Percentiles rank a stretch among this genome's conserved stretches.
These are phyloP conservation scores for Ettlia oleoabundans DNA, from an alignment of 139 green algal species.

Conservation along the genomic window DNA sequence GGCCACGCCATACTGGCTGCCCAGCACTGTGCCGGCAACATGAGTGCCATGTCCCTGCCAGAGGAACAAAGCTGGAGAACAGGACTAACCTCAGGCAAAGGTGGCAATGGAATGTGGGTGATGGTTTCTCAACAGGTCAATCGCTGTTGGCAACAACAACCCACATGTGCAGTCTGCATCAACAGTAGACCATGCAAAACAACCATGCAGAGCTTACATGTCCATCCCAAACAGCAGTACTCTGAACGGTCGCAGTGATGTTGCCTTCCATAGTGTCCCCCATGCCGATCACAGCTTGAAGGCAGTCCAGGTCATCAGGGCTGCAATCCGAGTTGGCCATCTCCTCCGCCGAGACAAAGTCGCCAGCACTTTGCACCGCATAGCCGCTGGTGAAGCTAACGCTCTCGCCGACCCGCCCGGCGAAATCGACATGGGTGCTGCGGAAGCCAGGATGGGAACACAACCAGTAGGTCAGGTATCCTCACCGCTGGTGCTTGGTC, in stretches of 20 bases:
- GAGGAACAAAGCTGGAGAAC: not conserved
- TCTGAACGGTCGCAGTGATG: not conserved
- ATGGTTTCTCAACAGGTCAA: not conserved
- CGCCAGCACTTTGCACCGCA: not conserved
- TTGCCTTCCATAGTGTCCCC: too few relatives aligned
- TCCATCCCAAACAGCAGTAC: not conserved
- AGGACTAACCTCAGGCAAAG: not conserved
- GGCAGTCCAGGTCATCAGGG: slow-evolving; percentile 7
- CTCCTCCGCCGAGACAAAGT: not conserved
- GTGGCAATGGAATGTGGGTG: not conserved
- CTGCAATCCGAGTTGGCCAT: not conserved
- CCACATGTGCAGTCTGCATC: not conserved
- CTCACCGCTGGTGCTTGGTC: too few relatives aligned
- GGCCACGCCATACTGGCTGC: slow-evolving; percentile 69
- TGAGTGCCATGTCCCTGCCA: slow-evolving; percentile 73
- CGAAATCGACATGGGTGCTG: slow-evolving; percentile 59
- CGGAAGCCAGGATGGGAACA: too few relatives aligned
- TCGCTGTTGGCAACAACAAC: not conserved
- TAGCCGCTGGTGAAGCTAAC: slow-evolving; percentile 36
- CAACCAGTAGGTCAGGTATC: too few relatives aligned
- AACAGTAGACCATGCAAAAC: not conserved
- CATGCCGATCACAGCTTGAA: not conserved
- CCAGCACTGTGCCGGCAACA: slow-evolving; percentile 59
- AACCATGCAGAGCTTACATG: not conserved
- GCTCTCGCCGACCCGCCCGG: slow-evolving; percentile 20